A percentile compares a stretch with the other conserved stretches of the same genome.
These are phyloP conservation scores for Thermomucor indicae-seudaticae DNA, from an alignment of 371 early-diverging fungal genomes.

Conservation along the genomic window DNA sequence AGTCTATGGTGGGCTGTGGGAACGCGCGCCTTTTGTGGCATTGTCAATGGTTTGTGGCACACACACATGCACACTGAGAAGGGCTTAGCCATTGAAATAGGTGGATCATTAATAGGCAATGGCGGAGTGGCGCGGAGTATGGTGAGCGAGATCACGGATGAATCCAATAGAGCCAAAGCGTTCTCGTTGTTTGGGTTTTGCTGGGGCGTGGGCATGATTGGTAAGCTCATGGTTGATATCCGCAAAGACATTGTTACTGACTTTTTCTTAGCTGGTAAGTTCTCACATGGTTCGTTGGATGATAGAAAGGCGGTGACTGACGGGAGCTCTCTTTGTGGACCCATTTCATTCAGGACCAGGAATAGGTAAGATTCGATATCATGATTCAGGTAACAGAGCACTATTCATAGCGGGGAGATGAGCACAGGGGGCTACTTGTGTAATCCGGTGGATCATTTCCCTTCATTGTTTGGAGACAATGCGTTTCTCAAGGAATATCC, in stretches of 20 bases:
- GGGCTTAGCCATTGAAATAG: too few species aligned
- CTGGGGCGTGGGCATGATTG: constrained; percentile 66
- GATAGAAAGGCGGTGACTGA: too few species aligned
- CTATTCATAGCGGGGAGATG: constrained; percentile 40
- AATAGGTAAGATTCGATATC: neutral
- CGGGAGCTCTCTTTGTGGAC: neutral
- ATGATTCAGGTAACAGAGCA: neutral
- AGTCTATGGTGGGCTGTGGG: constrained; percentile 63
- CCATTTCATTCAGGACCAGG: neutral
- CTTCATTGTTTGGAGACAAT: constrained; percentile 62
- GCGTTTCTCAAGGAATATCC: constrained; percentile 68
- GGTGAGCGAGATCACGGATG: constrained; percentile 83
- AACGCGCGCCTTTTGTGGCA: constrained; percentile 70
- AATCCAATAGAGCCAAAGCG: constrained; percentile 67
- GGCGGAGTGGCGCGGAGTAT: constrained; percentile 81
- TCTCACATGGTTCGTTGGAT: neutral
- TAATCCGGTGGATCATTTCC: constrained; percentile 70
- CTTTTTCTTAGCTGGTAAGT: constrained; percentile 4
- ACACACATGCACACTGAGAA: too few species aligned
- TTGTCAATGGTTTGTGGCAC: constrained; percentile 63
- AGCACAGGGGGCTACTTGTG: constrained; percentile 77
- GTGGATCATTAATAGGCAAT: constrained; percentile 60
- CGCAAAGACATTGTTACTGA: neutral
- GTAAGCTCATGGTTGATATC: constrained; percentile 13
- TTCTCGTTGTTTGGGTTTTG: constrained; percentile 69